Conservation (phyloP, 1,284 basidiomycete genomes). For the Earliella scabrosa region DNA sequence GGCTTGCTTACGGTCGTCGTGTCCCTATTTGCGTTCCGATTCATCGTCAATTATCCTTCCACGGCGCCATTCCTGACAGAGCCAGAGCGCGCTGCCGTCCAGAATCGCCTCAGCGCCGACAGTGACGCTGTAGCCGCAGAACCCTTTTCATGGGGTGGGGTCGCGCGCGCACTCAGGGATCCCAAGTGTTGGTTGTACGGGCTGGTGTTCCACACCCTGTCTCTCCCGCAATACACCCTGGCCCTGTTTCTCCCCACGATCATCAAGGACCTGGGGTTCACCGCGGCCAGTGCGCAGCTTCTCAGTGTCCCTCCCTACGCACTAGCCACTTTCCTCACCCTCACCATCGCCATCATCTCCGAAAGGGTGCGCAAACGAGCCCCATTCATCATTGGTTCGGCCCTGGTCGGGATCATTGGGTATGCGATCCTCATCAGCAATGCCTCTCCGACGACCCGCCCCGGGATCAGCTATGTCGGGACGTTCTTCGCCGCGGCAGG, state of each 20-base stretch:
- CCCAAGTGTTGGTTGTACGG: constrained; percentile 38
- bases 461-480: constrained; percentile 13
- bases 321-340: constrained; percentile 40
- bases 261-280: constrained; percentile 47
- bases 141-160: neutral
- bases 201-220: constrained; percentile 37
- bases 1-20: neutral
- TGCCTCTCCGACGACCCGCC: constrained; percentile 31
- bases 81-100: constrained; percentile 37
- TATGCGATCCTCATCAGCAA: constrained; percentile 64
- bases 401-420: constrained; percentile 59
- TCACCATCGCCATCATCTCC: constrained; percentile 24
- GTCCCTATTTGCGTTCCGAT: neutral
- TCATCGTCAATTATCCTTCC: constrained; percentile 51
- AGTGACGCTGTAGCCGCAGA: neutral
- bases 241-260: constrained; percentile 44
- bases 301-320: constrained; percentile 60
- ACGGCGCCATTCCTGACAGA: constrained; percentile 43
- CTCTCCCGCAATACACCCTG: constrained; percentile 39
- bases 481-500: constrained; percentile 33
- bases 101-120: constrained; percentile 29
- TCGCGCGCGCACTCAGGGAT: constrained; percentile 29
- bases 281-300: constrained; percentile 52
- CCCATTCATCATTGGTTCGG: constrained; percentile 61
- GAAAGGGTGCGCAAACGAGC: constrained; percentile 45